phyloP scores from a whole-genome alignment of 179 eudicot genomes.

The Patellifolia procumbens region DNA sequence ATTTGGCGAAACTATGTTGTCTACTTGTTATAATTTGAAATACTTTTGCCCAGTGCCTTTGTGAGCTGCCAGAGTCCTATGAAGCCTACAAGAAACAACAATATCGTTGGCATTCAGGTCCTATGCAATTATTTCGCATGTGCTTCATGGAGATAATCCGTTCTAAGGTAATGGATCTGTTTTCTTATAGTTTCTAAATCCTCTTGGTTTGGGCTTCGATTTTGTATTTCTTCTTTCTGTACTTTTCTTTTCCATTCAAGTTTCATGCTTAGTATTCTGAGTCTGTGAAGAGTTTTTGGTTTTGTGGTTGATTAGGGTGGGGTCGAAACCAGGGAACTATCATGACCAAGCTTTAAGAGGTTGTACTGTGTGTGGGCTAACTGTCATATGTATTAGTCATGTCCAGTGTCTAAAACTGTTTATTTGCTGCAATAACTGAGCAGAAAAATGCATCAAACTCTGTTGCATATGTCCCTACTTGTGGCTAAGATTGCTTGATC shows the following conservation, averaged over 20 bases:
- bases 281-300: neutral
- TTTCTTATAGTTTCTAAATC: neutral
- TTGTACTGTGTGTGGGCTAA: too few species aligned
- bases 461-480: neutral
- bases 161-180: conserved; percentile 52
- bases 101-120: conserved; percentile 95
- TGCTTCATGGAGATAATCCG: conserved; percentile 71
- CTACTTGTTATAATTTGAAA: conserved; percentile 16
- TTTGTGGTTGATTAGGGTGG: neutral
- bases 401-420: too few species aligned
- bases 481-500: neutral
- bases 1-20: conserved; percentile 15
- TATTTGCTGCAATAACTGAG: too few species aligned
- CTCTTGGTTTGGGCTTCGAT: neutral
- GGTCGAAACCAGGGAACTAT: neutral
- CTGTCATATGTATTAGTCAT: too few species aligned
- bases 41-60: conserved; percentile 71
- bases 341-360: neutral
- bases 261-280: neutral
- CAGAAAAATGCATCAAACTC: too few species aligned
- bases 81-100: conserved; percentile 95
- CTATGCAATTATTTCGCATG: conserved; percentile 91
- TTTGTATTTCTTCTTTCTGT: neutral
- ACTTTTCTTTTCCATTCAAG: too few species aligned
- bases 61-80: conserved; percentile 90